Evolutionary conservation across 495 filamentous ascomycete species (phyloP), one percentile per base, ranked within the genome.

Genomic region (Talaromyces proteolyticus): DNA sequence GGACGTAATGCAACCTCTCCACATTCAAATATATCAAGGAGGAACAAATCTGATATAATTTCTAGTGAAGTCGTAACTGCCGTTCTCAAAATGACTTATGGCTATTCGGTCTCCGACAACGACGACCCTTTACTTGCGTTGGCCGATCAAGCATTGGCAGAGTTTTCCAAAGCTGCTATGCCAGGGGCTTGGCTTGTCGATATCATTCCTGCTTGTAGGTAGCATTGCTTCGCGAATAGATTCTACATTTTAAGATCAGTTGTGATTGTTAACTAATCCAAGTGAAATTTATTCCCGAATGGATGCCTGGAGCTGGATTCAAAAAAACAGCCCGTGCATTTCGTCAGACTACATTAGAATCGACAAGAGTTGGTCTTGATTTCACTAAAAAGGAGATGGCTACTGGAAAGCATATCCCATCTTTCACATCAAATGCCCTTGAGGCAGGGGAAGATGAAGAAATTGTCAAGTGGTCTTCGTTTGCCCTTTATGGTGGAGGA

Each of bases 401-500:
- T 0, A 41, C 61, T 6, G 63, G 64, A 0, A 57, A 49, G 3
- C 46, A 68, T 36, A 37, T 63, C 8, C 41, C 59, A 3, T 79
- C 72, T 0, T 78, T 68, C 38, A 14, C 75, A n/a, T 68, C 68
- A 0, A 56, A 60, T 14, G 48, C 69, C 0, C 50, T 77, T 1
- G 55, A 67, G 44, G 54, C 60, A 5, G 60, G 59, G 0, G 61
- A 73, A 21, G 61, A 61, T n/a, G 59, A 69, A 29, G 43, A 14
- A 1, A 54, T 56, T 4, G 59, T 69, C 25, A 76, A 74, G 50
- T 76, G 72, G 73, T 59, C 69, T 18, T 70, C 78, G 4, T 71
- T 66, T 10, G 70, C 72, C 0, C 55, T 85, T 0, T 75, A 82
- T 24, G 69, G 74, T 24, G 82, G 76, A 10, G 82, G 81, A 4